These are phyloP conservation scores for Coccinonectria pachysandricola DNA, from an alignment of 2,329 filamentous ascomycete genomes.

Conservation along the genomic window DNA sequence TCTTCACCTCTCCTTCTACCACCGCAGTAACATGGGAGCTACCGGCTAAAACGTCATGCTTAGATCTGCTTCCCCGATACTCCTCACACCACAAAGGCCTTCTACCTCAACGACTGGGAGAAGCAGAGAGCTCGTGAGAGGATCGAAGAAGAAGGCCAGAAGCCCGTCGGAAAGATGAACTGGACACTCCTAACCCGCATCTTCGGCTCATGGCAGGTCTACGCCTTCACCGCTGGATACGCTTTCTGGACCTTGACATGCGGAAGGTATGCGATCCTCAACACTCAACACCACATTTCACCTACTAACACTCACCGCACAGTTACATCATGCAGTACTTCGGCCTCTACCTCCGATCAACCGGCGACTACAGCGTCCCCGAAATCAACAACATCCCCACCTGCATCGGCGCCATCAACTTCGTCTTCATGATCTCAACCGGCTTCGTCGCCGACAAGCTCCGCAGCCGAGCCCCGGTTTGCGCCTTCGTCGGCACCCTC, in stretches of 20 bases:
- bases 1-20: too few relatives aligned
- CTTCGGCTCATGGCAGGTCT: conserved; percentile 32
- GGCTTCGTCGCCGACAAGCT: conserved; percentile 27
- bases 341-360: conserved; percentile 28
- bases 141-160: conserved; percentile 48
- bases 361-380: conserved; percentile 23
- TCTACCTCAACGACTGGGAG: conserved; percentile 42
- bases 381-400: conserved; percentile 37
- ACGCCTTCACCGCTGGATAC: conserved; percentile 30
- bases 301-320: neutral
- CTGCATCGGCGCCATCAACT: conserved; percentile 31
- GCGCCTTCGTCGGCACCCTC: conserved; percentile 22
- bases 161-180: conserved; percentile 26
- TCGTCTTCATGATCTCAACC: conserved; percentile 29
- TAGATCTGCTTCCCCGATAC: conserved; percentile 31
- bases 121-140: conserved; percentile 53
- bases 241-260: conserved; percentile 29
- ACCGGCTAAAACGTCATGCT: too few relatives aligned
- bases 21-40: too few relatives aligned
- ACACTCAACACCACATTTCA: neutral
- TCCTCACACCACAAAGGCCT: conserved; percentile 30
- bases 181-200: conserved; percentile 26
- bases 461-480: conserved; percentile 25
- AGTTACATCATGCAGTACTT: conserved; percentile 32
- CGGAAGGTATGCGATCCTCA: conserved; percentile 12